Percentiles rank a stretch among this genome's conserved stretches.
Conservation (phyloP, 192 early-diverging fungal genomes). For the Neocallimastix lanati region DNA sequence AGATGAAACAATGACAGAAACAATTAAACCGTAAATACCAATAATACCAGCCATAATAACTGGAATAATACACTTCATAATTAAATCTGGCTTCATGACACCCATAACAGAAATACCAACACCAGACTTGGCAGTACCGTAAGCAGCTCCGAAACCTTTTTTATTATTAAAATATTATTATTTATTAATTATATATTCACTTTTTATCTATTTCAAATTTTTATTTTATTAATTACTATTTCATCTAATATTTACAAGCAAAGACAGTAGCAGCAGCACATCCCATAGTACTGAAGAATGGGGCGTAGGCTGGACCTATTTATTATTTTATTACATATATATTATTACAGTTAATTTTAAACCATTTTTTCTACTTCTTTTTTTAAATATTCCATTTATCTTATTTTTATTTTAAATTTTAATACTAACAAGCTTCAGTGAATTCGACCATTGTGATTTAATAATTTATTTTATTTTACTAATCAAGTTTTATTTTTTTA, state of each 20-base stretch:
- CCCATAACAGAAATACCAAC: constrained; percentile 90
- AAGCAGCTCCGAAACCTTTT: constrained; percentile 81
- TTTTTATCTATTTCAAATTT: background rate
- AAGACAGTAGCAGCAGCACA: constrained; percentile 41
- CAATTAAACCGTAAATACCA: constrained; percentile 93
- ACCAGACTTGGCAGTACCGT: constrained; percentile 93
- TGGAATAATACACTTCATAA: constrained; percentile 78
- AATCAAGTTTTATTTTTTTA: too few species aligned
- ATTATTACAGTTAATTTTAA: too few species aligned
- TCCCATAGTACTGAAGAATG: constrained; percentile 37
- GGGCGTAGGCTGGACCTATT: constrained; percentile 4
- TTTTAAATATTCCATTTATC: too few species aligned
- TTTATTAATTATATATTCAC: background rate
- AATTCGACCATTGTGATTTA: background rate
- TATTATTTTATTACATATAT: background rate
- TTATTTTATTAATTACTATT: background rate
- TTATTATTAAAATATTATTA: background rate
- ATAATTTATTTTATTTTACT: too few species aligned
- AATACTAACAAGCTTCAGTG: background rate
- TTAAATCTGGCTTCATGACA: constrained; percentile 79
- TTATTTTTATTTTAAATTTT: background rate
- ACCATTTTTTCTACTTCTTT: too few species aligned
- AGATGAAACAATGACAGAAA: constrained; percentile 75
- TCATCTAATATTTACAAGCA: constrained; percentile 29
- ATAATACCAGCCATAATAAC: constrained; percentile 99